Percentiles rank a stretch among this genome's conserved stretches.
Evolutionary conservation across 2,329 filamentous ascomycete genomes (phyloP).

Genomic region (Chaetomiaceae sp.): DNA sequence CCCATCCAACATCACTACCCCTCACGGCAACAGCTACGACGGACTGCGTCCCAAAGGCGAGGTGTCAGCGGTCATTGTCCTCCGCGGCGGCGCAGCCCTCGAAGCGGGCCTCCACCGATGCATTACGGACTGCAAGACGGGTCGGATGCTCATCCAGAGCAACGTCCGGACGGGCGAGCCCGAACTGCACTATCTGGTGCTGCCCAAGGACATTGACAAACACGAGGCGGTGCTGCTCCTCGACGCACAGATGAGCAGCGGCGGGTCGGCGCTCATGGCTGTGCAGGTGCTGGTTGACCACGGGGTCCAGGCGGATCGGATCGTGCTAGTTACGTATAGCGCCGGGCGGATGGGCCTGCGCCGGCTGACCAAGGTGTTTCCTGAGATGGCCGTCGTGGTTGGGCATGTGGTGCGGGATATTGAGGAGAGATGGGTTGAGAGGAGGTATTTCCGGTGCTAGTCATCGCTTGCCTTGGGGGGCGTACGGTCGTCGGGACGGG

Average conservation of each 20-base stretch:
- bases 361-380: conserved; percentile 82
- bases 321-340: conserved; percentile 90
- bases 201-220: conserved; percentile 67
- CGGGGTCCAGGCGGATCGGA: conserved; percentile 75
- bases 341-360: conserved; percentile 81
- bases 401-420: conserved; percentile 76
- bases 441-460: conserved; percentile 83
- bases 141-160: conserved; percentile 86
- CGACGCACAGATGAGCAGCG: conserved; percentile 92
- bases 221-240: conserved; percentile 82
- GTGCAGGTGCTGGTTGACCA: conserved; percentile 95
- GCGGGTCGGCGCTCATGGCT: conserved; percentile 83
- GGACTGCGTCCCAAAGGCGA: conserved; percentile 69
- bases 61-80: conserved; percentile 79
- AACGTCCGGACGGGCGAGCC: conserved; percentile 82
- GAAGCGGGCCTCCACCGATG: conserved; percentile 85
- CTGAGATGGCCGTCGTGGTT: conserved; percentile 79
- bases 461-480: too few relatives aligned
- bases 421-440: conserved; percentile 86
- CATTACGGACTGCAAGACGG: conserved; percentile 87
- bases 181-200: conserved; percentile 82
- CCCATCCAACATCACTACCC: conserved; percentile 62
- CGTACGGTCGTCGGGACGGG: too few relatives aligned
- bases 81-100: conserved; percentile 83
- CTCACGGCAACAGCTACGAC: conserved; percentile 63